A percentile compares a stretch with the other conserved stretches of the same genome.
Evolutionary conservation across 2,329 filamentous ascomycete species (phyloP).

Genomic region (Clarireedia sp.): DNA sequence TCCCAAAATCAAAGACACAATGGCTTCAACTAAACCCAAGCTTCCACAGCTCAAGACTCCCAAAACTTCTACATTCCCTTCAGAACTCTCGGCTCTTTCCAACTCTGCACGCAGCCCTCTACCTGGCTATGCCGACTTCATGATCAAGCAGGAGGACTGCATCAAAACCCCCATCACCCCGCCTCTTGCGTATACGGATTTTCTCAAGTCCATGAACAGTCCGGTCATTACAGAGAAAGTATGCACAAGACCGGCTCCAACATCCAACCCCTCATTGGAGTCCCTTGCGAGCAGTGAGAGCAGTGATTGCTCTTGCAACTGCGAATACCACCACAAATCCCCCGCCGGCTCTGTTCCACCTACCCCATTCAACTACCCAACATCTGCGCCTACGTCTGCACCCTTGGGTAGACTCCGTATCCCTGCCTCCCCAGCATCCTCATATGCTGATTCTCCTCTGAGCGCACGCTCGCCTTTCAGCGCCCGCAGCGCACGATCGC

Average conservation of each 20-base stretch:
- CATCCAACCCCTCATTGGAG: constrained; percentile 35
- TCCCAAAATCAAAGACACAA: constrained; percentile 20
- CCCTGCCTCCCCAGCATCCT: constrained; percentile 65
- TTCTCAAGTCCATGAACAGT: constrained; percentile 68
- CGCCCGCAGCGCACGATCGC: constrained; percentile 54
- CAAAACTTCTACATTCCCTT: constrained; percentile 53
- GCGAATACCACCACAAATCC: constrained; percentile 42
- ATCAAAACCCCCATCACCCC: constrained; percentile 84
- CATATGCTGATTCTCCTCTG: constrained; percentile 51
- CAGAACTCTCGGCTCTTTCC: constrained; percentile 48
- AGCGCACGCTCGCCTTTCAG: constrained; percentile 66
- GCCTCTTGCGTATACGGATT: constrained; percentile 83
- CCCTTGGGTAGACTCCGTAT: constrained; percentile 59
- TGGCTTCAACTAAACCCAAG: constrained; percentile 40
- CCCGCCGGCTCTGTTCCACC: constrained; percentile 51
- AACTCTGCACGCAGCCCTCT: constrained; percentile 63
- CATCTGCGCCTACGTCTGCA: constrained; percentile 52
- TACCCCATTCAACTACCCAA: constrained; percentile 49
- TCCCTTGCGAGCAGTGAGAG: constrained; percentile 32
- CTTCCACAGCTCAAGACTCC: constrained; percentile 55
- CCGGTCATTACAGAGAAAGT: constrained; percentile 27
- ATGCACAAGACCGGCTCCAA: constrained; percentile 41
- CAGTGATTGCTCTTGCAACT: constrained; percentile 50
- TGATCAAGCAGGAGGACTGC: constrained; percentile 58
- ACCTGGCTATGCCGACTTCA: constrained; percentile 49